Conservation (phyloP, 345 rosid species). For the Brassica juncea region DNA sequence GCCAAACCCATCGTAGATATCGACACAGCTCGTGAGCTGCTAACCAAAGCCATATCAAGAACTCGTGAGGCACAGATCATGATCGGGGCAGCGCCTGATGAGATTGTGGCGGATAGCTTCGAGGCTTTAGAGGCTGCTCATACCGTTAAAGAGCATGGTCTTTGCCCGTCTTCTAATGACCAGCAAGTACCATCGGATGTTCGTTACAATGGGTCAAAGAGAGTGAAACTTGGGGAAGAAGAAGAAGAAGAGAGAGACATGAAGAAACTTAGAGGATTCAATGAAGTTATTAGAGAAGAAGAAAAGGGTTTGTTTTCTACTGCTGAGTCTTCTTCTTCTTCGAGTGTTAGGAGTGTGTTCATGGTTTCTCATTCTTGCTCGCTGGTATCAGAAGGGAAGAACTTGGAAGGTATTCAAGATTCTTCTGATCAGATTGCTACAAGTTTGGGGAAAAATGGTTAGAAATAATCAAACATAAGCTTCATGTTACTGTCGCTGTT, state of each 20-base stretch:
- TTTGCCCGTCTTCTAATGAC: slow-evolving; percentile 66
- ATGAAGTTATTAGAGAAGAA: slow-evolving; percentile 34
- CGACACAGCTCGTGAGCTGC: slow-evolving; percentile 65
- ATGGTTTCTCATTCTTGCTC: slow-evolving; percentile 66
- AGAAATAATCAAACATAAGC: background rate
- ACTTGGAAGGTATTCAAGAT: slow-evolving; percentile 46
- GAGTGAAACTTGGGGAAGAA: slow-evolving; percentile 55
- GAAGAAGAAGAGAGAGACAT: slow-evolving; percentile 31
- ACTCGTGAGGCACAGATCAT: slow-evolving; percentile 76
- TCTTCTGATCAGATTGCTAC: slow-evolving; percentile 44
- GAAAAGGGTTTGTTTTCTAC: slow-evolving; percentile 67
- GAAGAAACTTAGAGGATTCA: slow-evolving; percentile 27
- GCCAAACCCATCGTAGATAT: slow-evolving; percentile 69
- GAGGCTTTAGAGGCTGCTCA: slow-evolving; percentile 49
- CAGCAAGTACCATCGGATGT: slow-evolving; percentile 69
- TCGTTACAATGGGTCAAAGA: slow-evolving; percentile 51
- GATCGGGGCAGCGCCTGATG: slow-evolving; percentile 46
- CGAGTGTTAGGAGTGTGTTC: slow-evolving; percentile 53
- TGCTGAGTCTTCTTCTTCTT: slow-evolving; percentile 64
- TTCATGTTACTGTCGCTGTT: slow-evolving; percentile 1
- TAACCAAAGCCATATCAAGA: slow-evolving; percentile 71
- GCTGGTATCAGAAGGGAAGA: slow-evolving; percentile 46
- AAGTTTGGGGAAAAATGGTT: slow-evolving; percentile 29
- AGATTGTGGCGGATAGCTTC: slow-evolving; percentile 71
- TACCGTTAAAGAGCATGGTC: slow-evolving; percentile 43